Evolutionary conservation across 108 stramenopile genomes (phyloP).

Genomic region (Nitzschia putrida): DNA sequence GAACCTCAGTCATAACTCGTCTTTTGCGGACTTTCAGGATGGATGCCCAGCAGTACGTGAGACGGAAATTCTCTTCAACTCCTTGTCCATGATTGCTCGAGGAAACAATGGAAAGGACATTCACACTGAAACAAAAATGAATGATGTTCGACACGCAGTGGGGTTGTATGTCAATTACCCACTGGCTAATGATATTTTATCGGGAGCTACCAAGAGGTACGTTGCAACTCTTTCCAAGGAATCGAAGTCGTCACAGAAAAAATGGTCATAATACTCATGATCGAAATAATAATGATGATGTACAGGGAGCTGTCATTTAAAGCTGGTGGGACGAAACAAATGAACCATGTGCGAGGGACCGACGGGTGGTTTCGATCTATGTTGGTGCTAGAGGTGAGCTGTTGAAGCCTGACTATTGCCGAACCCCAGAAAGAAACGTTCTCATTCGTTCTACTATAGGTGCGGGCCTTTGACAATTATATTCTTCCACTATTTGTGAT

Average conservation of each 20-base stretch:
- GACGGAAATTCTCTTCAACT: background rate
- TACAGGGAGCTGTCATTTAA: slow-evolving; percentile 24
- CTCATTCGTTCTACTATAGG: slow-evolving; percentile 6
- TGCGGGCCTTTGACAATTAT: slow-evolving; percentile 37
- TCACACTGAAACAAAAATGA: slow-evolving; percentile 27
- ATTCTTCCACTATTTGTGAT: slow-evolving; percentile 18
- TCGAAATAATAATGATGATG: too few relatives aligned
- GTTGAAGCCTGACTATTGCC: background rate
- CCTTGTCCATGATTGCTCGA: slow-evolving; percentile 15
- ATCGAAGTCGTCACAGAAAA: too few relatives aligned
- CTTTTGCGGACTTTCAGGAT: slow-evolving; percentile 11
- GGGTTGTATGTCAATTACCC: slow-evolving; percentile 33
- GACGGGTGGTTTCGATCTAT: slow-evolving; percentile 43
- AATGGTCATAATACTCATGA: too few relatives aligned
- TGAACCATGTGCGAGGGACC: slow-evolving; percentile 40
- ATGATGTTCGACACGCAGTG: slow-evolving; percentile 25
- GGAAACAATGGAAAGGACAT: background rate
- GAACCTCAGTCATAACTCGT: background rate
- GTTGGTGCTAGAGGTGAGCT: slow-evolving; percentile 31
- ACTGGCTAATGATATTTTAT: slow-evolving; percentile 23
- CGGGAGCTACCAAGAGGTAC: slow-evolving; percentile 18
- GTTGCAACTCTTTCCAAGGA: background rate
- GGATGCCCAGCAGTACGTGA: slow-evolving; percentile 12
- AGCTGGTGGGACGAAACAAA: slow-evolving; percentile 29
- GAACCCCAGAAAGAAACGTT: too few relatives aligned